These are phyloP conservation scores for Elymus sibiricus DNA, from an alignment of 176 grass and related monocot genomes.

Conservation along the genomic window DNA sequence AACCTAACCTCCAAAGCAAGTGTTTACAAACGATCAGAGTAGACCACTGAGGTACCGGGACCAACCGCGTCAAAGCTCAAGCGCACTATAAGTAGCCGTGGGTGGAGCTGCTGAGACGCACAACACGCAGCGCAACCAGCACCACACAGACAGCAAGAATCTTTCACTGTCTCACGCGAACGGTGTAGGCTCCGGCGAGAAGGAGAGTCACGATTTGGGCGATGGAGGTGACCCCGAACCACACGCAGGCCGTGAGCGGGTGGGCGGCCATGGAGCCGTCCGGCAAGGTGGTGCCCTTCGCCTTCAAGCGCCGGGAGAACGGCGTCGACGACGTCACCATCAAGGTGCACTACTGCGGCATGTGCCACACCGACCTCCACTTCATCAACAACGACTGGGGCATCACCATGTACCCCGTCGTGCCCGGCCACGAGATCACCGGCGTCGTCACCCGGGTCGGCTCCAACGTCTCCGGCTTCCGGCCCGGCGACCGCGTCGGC, in stretches of 20 bases:
- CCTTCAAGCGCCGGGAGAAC: slow-evolving; percentile 73
- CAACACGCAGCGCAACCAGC: not conserved
- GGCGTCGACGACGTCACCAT: slow-evolving; percentile 68
- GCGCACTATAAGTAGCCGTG: slow-evolving; percentile 14
- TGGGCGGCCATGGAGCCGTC: slow-evolving; percentile 66
- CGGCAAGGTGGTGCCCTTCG: slow-evolving; percentile 52
- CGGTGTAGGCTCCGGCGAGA: not conserved
- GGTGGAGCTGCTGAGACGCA: not conserved
- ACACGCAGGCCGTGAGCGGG: slow-evolving; percentile 60
- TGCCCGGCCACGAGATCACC: slow-evolving; percentile 84
- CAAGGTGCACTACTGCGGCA: slow-evolving; percentile 70
- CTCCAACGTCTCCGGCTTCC: slow-evolving; percentile 44
- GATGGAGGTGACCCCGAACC: slow-evolving; percentile 57
- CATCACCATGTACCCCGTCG: slow-evolving; percentile 71
- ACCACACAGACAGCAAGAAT: not conserved
- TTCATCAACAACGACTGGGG: slow-evolving; percentile 77
- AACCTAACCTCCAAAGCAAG: not conserved
- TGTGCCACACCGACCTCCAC: slow-evolving; percentile 91
- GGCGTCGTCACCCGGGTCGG: slow-evolving; percentile 59
- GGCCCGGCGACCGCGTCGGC: slow-evolving; percentile 56
- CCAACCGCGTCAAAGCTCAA: not conserved
- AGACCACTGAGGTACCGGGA: not conserved
- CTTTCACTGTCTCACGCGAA: not conserved
- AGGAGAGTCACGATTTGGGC: too few relatives aligned
- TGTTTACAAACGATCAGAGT: not conserved